phyloP scores from a whole-genome alignment of 192 early-diverging fungal genomes.

The Coemansia sp. region DNA sequence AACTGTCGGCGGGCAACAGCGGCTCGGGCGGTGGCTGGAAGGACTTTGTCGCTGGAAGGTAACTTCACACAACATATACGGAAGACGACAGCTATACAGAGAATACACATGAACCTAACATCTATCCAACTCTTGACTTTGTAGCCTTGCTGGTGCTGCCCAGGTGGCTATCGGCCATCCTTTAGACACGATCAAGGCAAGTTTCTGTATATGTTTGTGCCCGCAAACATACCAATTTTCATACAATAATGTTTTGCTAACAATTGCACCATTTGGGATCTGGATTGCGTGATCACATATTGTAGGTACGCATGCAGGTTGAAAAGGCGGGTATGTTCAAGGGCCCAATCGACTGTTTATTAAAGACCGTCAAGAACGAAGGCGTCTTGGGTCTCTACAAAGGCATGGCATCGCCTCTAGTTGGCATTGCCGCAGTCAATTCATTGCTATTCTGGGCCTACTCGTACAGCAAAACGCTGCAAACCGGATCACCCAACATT shows the following conservation, averaged over 20 bases:
- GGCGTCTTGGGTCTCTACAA: conserved; percentile 76
- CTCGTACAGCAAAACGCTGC: conserved; percentile 60
- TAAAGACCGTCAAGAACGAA: conserved; percentile 80
- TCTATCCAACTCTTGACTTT: background rate
- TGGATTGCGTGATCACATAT: conserved; percentile 20
- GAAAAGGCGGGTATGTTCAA: conserved; percentile 60
- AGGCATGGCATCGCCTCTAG: conserved; percentile 81
- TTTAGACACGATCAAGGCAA: conserved; percentile 80
- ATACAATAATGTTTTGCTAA: background rate
- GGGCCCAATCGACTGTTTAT: conserved; percentile 78
- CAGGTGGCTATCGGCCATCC: conserved; percentile 75
- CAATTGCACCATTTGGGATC: conserved; percentile 1
- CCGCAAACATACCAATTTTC: background rate
- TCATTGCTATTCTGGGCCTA: conserved; percentile 84
- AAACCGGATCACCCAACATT: conserved; percentile 50
- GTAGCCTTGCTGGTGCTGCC: conserved; percentile 65
- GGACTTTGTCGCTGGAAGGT: conserved; percentile 68
- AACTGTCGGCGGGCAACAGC: background rate
- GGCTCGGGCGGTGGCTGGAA: conserved; percentile 42
- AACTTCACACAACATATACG: background rate
- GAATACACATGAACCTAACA: background rate
- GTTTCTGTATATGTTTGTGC: background rate
- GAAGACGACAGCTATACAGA: background rate
- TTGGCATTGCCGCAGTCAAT: conserved; percentile 83
- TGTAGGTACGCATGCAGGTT: conserved; percentile 70